These are phyloP conservation scores for Dothistroma pini DNA, from an alignment of 2,329 filamentous ascomycete genomes.

Conservation along the genomic window DNA sequence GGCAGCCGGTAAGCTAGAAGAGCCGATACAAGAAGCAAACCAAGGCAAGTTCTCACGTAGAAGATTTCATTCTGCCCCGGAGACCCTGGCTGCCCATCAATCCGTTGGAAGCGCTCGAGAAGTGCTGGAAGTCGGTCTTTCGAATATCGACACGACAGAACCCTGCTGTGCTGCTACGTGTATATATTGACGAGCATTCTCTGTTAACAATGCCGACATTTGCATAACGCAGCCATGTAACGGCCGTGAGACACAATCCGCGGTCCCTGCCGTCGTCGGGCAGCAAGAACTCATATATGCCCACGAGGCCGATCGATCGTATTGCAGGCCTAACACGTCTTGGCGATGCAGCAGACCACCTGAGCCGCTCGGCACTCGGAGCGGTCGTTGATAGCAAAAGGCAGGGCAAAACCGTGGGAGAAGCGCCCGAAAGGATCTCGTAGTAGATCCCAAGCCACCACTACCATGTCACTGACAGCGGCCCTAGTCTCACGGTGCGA, in stretches of 20 bases:
- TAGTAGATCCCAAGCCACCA: not conserved
- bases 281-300: not conserved
- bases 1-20: not conserved
- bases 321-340: not conserved
- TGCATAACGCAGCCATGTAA: no score
- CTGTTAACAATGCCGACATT: no score
- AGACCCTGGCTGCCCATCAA: not conserved
- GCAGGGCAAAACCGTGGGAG: no score
- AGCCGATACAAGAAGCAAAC: not conserved
- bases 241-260: no score
- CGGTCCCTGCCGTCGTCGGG: no score
- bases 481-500: no score
- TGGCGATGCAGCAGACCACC: not conserved
- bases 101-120: no score
- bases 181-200: no score
- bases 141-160: no score
- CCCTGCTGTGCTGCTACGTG: no score
- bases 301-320: not conserved
- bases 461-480: not conserved
- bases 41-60: not conserved
- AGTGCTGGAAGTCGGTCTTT: no score
- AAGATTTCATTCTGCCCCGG: not conserved
- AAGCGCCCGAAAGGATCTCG: no score
- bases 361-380: not conserved
- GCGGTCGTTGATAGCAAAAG: not conserved